A percentile compares a stretch with the other conserved stretches of the same genome.
These are phyloP conservation scores for Leptosphaerulina australis DNA, from an alignment of 2,329 filamentous ascomycete species.

Conservation along the genomic window DNA sequence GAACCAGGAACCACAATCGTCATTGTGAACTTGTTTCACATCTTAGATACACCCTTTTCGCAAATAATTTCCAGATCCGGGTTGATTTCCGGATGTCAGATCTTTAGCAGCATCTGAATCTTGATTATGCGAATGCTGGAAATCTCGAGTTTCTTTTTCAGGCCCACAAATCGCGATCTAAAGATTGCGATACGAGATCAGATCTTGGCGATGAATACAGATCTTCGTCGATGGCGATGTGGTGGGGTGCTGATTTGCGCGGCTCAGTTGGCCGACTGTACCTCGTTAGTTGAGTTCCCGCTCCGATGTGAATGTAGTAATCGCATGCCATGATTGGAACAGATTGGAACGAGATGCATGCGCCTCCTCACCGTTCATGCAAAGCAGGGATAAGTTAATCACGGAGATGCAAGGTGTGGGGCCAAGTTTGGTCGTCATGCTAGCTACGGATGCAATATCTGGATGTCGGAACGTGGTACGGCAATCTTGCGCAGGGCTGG, in stretches of 20 bases:
- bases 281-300: background rate
- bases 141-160: background rate
- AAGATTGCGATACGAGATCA: slow-evolving; percentile 9
- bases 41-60: background rate
- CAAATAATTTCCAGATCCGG: background rate
- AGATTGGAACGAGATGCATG: slow-evolving; percentile 1
- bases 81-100: background rate
- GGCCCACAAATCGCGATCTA: slow-evolving; percentile 5
- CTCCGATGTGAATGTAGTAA: background rate
- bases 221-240: slow-evolving; percentile 5
- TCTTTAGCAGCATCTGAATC: background rate
- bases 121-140: background rate
- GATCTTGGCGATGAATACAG: slow-evolving; percentile 7
- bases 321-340: background rate
- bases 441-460: background rate
- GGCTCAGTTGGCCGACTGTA: background rate
- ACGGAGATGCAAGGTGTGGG: slow-evolving; percentile 13
- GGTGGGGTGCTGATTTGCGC: background rate
- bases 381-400: background rate
- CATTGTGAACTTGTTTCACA: background rate
- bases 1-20: background rate
- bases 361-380: background rate
- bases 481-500: slow-evolving; percentile 10
- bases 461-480: slow-evolving; percentile 1
- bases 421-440: background rate